A percentile compares a stretch with the other conserved stretches of the same genome.
Evolutionary conservation across 164 flowering plant species (phyloP).

Genomic region (Nelumbo lutea): DNA sequence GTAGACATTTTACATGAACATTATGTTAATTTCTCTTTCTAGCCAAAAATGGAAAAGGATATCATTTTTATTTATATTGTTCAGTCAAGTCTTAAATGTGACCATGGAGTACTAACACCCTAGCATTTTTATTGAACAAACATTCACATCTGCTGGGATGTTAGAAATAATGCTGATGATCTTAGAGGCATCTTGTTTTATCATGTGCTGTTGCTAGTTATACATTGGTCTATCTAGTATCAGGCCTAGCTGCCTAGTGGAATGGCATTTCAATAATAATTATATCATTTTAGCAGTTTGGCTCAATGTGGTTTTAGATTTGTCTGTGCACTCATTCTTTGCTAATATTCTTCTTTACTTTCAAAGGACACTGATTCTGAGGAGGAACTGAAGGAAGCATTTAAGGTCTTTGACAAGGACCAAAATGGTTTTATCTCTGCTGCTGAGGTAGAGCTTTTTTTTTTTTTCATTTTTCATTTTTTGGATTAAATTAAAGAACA

Average conservation of each 20-base stretch:
- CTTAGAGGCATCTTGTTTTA: too few relatives aligned
- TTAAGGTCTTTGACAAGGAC: conserved; percentile 61
- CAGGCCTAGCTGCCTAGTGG: too few relatives aligned
- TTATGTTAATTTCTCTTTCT: too few relatives aligned
- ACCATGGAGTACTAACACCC: too few relatives aligned
- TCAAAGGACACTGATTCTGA: conserved; percentile 51
- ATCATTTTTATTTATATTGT: too few relatives aligned
- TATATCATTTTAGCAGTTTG: not conserved
- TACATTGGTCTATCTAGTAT: too few relatives aligned
- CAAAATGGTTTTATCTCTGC: conserved; percentile 65
- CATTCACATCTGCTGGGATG: not conserved
- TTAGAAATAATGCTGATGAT: not conserved
- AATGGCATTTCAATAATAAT: not conserved
- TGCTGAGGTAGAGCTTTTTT: conserved; percentile 34
- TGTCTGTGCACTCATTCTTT: not conserved
- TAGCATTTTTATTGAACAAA: too few relatives aligned
- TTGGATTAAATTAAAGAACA: not conserved
- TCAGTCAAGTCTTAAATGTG: too few relatives aligned
- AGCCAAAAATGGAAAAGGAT: too few relatives aligned
- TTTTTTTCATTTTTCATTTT: not conserved
- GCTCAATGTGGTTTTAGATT: not conserved
- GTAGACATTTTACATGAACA: too few relatives aligned
- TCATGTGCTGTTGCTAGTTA: too few relatives aligned
- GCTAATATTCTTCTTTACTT: not conserved
- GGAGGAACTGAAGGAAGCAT: conserved; percentile 57